Conservation (phyloP, 805 yeast species). For the Pichia nanzhaoensis region DNA sequence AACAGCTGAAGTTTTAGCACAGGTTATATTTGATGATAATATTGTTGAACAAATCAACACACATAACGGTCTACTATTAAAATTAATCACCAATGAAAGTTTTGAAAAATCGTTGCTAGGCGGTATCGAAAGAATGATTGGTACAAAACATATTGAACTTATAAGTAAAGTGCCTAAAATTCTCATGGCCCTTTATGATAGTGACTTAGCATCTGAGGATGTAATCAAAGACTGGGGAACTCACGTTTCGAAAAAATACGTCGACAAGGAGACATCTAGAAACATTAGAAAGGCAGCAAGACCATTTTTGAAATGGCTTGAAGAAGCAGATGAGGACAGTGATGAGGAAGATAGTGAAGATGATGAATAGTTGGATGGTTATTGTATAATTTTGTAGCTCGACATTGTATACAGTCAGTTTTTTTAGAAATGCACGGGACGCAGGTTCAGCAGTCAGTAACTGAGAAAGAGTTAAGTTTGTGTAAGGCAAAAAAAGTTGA, state of each 20-base stretch:
- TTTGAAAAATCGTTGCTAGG: slow-evolving; percentile 89
- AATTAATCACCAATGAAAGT: slow-evolving; percentile 58
- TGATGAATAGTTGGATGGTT: slow-evolving; percentile 8
- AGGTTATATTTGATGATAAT: slow-evolving; percentile 74
- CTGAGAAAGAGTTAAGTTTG: no score
- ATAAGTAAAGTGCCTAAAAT: slow-evolving; percentile 74
- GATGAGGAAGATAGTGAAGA: slow-evolving; percentile 51
- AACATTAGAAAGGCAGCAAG: slow-evolving; percentile 95
- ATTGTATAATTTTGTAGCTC: no score
- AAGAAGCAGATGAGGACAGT: slow-evolving; percentile 83
- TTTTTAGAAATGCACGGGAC: no score
- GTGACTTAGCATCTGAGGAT: slow-evolving; percentile 80
- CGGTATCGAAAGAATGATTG: slow-evolving; percentile 90
- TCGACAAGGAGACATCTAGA: slow-evolving; percentile 84
- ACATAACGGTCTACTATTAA: slow-evolving; percentile 78
- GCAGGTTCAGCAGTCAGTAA: no score
- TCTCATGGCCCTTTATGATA: slow-evolving; percentile 71
- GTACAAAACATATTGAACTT: slow-evolving; percentile 65
- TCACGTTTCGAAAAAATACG: slow-evolving; percentile 86
- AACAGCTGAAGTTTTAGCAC: slow-evolving; percentile 88
- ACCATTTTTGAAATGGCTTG: slow-evolving; percentile 91
- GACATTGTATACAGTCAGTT: no score
- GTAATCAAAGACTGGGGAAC: slow-evolving; percentile 79
- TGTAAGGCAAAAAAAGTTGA: no score
- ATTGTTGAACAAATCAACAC: slow-evolving; percentile 63